These are phyloP conservation scores for Epichloe baconii DNA, from an alignment of 2,329 filamentous ascomycete species.

Conservation along the genomic window DNA sequence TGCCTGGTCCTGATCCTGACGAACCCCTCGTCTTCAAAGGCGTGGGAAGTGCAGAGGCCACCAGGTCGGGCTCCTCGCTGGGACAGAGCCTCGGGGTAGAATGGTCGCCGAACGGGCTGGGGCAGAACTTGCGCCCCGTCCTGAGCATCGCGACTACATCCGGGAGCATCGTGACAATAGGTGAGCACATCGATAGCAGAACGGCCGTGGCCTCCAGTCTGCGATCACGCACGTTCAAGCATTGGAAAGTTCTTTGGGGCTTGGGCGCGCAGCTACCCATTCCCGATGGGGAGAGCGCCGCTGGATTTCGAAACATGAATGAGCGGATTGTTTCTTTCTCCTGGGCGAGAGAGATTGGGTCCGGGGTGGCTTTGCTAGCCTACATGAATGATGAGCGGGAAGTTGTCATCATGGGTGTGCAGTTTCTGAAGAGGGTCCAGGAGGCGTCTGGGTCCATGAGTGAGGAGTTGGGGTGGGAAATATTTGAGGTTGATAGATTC, in stretches of 20 bases:
- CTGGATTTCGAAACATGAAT: constrained; percentile 22
- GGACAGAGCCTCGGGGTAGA: constrained; percentile 40
- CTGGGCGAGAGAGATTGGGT: constrained; percentile 34
- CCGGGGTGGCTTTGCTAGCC: constrained; percentile 32
- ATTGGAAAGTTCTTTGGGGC: constrained; percentile 43
- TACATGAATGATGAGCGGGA: constrained; percentile 38
- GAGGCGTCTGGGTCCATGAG: constrained; percentile 8
- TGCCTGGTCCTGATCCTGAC: constrained; percentile 15
- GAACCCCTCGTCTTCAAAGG: constrained; percentile 24
- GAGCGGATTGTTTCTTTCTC: constrained; percentile 38
- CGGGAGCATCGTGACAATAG: constrained; percentile 37
- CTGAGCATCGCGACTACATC: constrained; percentile 36
- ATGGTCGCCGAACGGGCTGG: constrained; percentile 48
- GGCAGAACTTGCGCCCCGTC: constrained; percentile 38
- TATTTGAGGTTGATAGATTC: constrained; percentile 38
- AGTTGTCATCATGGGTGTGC: constrained; percentile 37
- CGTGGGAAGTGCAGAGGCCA: constrained; percentile 32
- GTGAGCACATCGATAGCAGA: constrained; percentile 27
- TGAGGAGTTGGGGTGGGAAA: constrained; percentile 30
- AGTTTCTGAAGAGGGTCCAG: constrained; percentile 18
- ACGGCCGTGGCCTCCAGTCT: constrained; percentile 17
- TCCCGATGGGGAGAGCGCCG: constrained; percentile 24
- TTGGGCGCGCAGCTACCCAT: constrained; percentile 38
- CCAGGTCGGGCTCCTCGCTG: constrained; percentile 34
- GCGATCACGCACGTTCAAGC: constrained; percentile 28